Base-by-base conservation (phyloP, 139 green algal species). In the Raphidocelis subcapitata region DNA sequence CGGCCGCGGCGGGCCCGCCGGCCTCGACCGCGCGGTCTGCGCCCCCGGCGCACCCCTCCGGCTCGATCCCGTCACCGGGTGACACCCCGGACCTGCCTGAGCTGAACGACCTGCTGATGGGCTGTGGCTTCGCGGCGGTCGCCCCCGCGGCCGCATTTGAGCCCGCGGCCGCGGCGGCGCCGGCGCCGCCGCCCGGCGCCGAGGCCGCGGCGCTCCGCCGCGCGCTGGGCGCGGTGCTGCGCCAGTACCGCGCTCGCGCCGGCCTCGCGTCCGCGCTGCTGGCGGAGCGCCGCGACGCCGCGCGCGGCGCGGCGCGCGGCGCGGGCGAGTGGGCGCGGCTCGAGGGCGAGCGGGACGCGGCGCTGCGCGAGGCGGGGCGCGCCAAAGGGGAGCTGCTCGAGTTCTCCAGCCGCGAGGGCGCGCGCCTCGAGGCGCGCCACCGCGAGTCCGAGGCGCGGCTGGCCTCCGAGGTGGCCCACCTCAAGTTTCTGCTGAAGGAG, bases 401-500 rank as follows among this genome's bases (percentile, higher is more conserved):
- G 47, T 47, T 64, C 0, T 28, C 59, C 3, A 28, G 20, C 0
- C 46, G 28, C 1, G 70, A 77, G 60, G 33, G 68, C 16, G 37
- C 60, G 28, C 59, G 47, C 5, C 4, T 77, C 4, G 24, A 77
- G 14, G 31, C 60, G 15, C 47, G 51, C 14, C 70, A 77, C 61
- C 51, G 60, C 20, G 70, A 77, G 18, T 60, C 61, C 0, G 5
- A 56, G 5, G 37, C 31, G 8, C 41, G 44, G 24, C 28, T 65
- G 5, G 23, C 20, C 24, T 70, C 44, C n/a, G 70, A 77, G 26
- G 29, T 70, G n/a, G 23, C 47, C 18, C 36, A 37, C 44, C 70
- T 77, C 33, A 69, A 69, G 33, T 52, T 65, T 56, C 60, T 44
- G 15, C 47, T 77, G 46, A 77, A 77, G 70, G 70, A 77, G 24